Evolutionary conservation across 495 filamentous ascomycete genomes (phyloP), one percentile per base, ranked within the genome.

Genomic region (Podospora comata): DNA sequence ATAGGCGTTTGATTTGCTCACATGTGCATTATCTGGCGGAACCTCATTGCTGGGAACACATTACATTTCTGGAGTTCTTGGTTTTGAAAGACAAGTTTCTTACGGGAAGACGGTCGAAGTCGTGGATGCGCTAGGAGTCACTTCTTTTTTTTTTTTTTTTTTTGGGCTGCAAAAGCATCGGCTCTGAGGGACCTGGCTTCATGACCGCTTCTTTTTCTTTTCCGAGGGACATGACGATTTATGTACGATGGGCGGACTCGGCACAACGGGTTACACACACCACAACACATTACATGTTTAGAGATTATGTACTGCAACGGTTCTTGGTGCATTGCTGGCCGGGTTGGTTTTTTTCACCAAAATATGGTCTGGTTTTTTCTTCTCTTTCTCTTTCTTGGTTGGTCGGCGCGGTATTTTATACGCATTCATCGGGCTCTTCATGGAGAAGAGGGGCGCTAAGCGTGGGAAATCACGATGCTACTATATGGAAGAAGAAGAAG

Each of bases 391-490:
- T 44, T 64, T n/a, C 66, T 66, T 58, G 64, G 34, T 1, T 23
- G 60, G 54, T 15, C 9, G 19, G 65, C 56, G 34, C 30, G 30
- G 30, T 32, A 60, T 23, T 54, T 34, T 27, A 58, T 58, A 19
- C 67, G 20, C 62, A 56, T 67, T 67, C 32, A 62, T 65, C 62
- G 55, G 20, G 23, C 23, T 55, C 16, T 34, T 57, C 48, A 16
- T 65, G 62, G 56, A 58, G 62, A 18, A 13, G 23, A 23, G 62
- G 28, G 23, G 19, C 30, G 30, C 30, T 32, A 32, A 7, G 30
- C 39, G 32, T 34, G 19, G 61, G 44, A 54, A 54, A 66, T 66
- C 61, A 70, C 59, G 58, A 70, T 66, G 61, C 59, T 66, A 58
- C 30, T 34, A 60, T 62, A 26, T 20, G 55, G 7, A 32, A 32